Conservation (phyloP, 768 basidiomycete species). For the Punctularia strigosozonata region DNA sequence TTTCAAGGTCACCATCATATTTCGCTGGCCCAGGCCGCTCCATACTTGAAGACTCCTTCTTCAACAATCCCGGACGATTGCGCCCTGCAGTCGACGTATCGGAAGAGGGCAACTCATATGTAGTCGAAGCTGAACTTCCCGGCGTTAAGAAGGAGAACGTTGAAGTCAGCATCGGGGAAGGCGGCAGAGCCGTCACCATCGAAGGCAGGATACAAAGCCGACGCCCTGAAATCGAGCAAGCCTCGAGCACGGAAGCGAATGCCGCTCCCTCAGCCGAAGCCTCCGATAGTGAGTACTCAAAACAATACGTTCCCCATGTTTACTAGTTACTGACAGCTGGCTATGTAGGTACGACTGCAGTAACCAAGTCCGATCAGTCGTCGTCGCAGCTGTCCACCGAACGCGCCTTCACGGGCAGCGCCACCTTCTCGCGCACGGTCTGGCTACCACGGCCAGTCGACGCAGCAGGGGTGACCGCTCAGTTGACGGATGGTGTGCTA, state of each 20-base stretch:
- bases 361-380: slow-evolving; percentile 10
- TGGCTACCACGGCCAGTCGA: slow-evolving; percentile 61
- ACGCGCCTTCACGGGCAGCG: slow-evolving; percentile 42
- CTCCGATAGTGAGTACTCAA: slow-evolving; percentile 18
- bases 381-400: slow-evolving; percentile 45
- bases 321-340: slow-evolving; percentile 2
- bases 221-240: slow-evolving; percentile 7
- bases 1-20: slow-evolving; percentile 25
- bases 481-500: slow-evolving; percentile 58
- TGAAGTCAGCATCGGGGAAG: slow-evolving; percentile 58
- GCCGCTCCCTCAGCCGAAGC: slow-evolving; percentile 8
- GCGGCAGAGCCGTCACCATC: slow-evolving; percentile 60
- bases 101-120: slow-evolving; percentile 51
- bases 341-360: slow-evolving; percentile 9
- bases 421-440: slow-evolving; percentile 56
- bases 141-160: slow-evolving; percentile 72
- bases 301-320: neutral
- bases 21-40: slow-evolving; percentile 21
- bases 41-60: slow-evolving; percentile 40
- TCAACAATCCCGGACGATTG: slow-evolving; percentile 18
- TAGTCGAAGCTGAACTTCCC: slow-evolving; percentile 69
- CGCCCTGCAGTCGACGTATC: slow-evolving; percentile 57
- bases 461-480: slow-evolving; percentile 43
- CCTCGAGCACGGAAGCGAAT: slow-evolving; percentile 3
- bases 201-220: slow-evolving; percentile 43